phyloP scores from a whole-genome alignment of 2,329 filamentous ascomycete genomes.

The Beauveria scarabaeidicola region DNA sequence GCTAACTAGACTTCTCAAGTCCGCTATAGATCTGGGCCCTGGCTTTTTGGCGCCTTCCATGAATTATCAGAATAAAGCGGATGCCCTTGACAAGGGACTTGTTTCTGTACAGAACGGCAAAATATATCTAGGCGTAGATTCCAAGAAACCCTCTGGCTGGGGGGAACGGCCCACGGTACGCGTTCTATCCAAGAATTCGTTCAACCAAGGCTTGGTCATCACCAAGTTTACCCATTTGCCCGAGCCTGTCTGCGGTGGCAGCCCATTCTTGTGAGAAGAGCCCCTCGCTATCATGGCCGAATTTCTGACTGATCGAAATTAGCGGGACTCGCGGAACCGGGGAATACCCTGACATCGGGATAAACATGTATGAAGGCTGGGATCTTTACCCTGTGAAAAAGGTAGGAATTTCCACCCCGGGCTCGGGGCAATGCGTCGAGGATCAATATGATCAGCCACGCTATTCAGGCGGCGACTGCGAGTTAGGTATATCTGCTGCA shows the following conservation, averaged over 20 bases:
- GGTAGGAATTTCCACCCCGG: slow-evolving; percentile 41
- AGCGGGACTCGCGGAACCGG: slow-evolving; percentile 35
- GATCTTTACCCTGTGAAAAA: slow-evolving; percentile 43
- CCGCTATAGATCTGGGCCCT: too few relatives aligned
- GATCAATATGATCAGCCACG: not conserved
- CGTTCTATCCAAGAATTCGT: slow-evolving; percentile 49
- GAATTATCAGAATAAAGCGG: slow-evolving; percentile 30
- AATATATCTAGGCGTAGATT: slow-evolving; percentile 27
- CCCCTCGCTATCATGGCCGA: not conserved
- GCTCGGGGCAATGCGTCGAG: slow-evolving; percentile 23
- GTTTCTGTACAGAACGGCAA: slow-evolving; percentile 19
- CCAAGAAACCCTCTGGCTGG: not conserved
- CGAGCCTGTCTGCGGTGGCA: slow-evolving; percentile 52
- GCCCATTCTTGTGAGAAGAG: slow-evolving; percentile 51
- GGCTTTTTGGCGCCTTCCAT: too few relatives aligned
- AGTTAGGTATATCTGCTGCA: too few relatives aligned
- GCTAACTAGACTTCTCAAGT: not conserved
- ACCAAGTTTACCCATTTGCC: slow-evolving; percentile 60
- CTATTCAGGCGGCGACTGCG: too few relatives aligned
- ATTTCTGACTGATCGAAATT: not conserved
- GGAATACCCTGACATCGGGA: slow-evolving; percentile 46
- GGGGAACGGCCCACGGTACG: slow-evolving; percentile 49
- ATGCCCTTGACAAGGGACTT: slow-evolving; percentile 24
- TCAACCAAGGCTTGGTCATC: slow-evolving; percentile 56
- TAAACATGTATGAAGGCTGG: slow-evolving; percentile 58